Conservation (phyloP, 352 stramenopile genomes). For the Ophiocytium majus region DNA sequence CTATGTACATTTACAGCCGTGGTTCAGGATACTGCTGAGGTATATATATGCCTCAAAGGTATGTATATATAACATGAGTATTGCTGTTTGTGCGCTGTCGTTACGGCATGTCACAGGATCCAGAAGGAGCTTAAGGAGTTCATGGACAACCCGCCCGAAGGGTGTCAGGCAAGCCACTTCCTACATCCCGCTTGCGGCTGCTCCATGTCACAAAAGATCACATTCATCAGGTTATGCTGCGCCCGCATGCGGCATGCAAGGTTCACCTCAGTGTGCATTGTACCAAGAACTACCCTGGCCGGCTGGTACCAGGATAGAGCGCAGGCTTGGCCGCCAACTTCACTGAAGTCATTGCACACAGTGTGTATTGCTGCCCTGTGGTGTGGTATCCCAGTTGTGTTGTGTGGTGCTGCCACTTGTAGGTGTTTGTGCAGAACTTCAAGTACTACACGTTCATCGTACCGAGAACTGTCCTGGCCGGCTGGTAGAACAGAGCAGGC, state of each 20-base stretch:
- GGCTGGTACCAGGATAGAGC: too few relatives aligned
- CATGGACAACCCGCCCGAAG: slow-evolving; percentile 45
- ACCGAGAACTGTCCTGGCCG: too few relatives aligned
- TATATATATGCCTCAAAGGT: not conserved
- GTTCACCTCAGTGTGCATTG: not conserved
- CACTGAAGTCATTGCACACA: not conserved
- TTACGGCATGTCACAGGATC: not conserved
- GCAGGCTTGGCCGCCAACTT: too few relatives aligned
- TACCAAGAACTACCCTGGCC: not conserved
- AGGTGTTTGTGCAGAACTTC: too few relatives aligned
- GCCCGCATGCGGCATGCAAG: not conserved
- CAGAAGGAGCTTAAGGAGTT: slow-evolving; percentile 45
- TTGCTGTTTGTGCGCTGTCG: not conserved
- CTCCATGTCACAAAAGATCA: not conserved
- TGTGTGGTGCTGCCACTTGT: too few relatives aligned
- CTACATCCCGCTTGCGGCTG: not conserved
- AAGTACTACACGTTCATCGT: too few relatives aligned
- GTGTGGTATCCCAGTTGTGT: too few relatives aligned
- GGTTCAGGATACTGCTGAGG: not conserved
- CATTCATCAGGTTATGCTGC: not conserved
- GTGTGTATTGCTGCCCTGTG: too few relatives aligned
- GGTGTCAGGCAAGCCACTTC: slow-evolving; percentile 31
- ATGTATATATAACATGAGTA: not conserved
- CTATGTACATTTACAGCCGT: too few relatives aligned
- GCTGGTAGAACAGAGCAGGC: too few relatives aligned